phyloP scores from a whole-genome alignment of 148 eudicot species.

The Rheum nobile region DNA sequence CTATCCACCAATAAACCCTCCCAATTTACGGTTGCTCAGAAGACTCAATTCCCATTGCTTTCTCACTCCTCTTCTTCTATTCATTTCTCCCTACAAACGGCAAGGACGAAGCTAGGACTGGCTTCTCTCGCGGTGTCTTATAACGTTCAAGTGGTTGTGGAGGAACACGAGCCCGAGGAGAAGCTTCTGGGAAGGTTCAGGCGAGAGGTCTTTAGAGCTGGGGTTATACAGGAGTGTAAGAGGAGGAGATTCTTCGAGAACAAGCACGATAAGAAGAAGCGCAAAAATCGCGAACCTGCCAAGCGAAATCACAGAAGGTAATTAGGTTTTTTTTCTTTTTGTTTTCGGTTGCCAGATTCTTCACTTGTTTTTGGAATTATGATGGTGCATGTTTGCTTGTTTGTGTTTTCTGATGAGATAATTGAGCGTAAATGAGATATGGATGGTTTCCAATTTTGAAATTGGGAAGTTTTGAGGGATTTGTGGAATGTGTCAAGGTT shows the following conservation, averaged over 20 bases:
- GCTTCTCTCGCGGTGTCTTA: constrained; percentile 18
- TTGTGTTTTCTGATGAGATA: too few species aligned
- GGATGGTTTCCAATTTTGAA: background rate
- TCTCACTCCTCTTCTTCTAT: background rate
- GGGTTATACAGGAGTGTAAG: constrained; percentile 71
- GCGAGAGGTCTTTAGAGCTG: constrained; percentile 80
- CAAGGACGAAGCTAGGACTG: background rate
- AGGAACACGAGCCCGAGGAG: constrained; percentile 73
- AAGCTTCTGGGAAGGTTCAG: constrained; percentile 48
- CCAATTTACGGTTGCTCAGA: background rate
- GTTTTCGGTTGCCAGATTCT: too few species aligned
- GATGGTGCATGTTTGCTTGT: too few species aligned
- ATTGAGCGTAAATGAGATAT: background rate
- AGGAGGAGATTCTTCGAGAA: constrained; percentile 65
- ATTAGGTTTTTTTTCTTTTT: background rate
- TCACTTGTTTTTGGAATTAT: too few species aligned
- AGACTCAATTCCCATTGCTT: background rate
- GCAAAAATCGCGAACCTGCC: constrained; percentile 85
- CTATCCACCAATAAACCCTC: background rate
- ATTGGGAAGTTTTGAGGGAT: background rate
- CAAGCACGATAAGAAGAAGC: constrained; percentile 71
- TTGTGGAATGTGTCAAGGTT: background rate
- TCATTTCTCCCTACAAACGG: background rate
- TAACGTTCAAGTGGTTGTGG: constrained; percentile 79
- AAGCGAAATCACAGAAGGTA: constrained; percentile 63